Conservation (phyloP, 2,329 filamentous ascomycete species). For the Alternaria rosae region DNA sequence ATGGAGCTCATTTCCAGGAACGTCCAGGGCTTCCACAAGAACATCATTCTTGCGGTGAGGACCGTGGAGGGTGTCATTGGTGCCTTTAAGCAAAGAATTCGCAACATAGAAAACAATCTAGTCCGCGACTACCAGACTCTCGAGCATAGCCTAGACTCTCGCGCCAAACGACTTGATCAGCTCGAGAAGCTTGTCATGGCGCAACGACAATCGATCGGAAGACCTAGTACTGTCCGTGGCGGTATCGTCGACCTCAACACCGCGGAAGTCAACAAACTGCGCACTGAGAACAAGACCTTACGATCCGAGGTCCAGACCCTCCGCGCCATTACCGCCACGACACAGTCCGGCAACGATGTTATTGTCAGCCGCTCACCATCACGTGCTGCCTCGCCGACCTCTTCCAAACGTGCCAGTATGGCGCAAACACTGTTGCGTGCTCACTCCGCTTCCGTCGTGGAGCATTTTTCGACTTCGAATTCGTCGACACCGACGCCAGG, state of each 20-base stretch:
- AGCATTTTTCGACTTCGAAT: constrained; percentile 47
- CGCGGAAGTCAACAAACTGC: constrained; percentile 66
- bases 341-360: constrained; percentile 30
- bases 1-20: constrained; percentile 86
- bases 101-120: constrained; percentile 86
- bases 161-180: constrained; percentile 84
- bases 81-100: constrained; percentile 80
- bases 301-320: constrained; percentile 73
- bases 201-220: constrained; percentile 48
- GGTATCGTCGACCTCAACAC: constrained; percentile 50
- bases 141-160: constrained; percentile 79
- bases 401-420: constrained; percentile 54
- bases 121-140: constrained; percentile 88
- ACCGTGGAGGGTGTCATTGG: constrained; percentile 82
- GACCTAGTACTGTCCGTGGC: constrained; percentile 50
- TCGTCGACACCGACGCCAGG: constrained; percentile 26
- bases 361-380: constrained; percentile 37
- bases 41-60: constrained; percentile 85
- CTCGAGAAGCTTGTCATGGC: constrained; percentile 76
- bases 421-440: constrained; percentile 63
- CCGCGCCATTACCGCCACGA: constrained; percentile 50
- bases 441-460: constrained; percentile 61
- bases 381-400: constrained; percentile 38
- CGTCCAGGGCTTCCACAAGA: constrained; percentile 87
- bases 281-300: constrained; percentile 66